phyloP scores from a whole-genome alignment of 2,329 filamentous ascomycete genomes.

The Stagonosporopsis cucurbitacearum region DNA sequence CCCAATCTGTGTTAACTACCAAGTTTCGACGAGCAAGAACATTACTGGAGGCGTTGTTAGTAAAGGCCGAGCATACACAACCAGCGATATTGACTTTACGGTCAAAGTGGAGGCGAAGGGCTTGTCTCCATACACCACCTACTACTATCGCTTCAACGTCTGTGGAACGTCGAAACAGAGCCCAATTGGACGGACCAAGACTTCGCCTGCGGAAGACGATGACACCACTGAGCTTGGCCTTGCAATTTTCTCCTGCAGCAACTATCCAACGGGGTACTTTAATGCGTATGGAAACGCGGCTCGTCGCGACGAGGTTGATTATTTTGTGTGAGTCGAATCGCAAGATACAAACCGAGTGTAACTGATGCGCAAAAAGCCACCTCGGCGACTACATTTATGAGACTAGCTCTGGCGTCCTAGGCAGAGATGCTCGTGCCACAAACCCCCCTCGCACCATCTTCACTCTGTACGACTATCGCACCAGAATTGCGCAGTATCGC shows the following conservation, averaged over 20 bases:
- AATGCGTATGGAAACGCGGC: slow-evolving; percentile 55
- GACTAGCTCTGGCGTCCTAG: slow-evolving; percentile 9
- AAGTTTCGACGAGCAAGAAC: slow-evolving; percentile 60
- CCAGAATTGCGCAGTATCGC: slow-evolving; percentile 50
- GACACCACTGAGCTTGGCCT: slow-evolving; percentile 65
- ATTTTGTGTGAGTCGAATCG: slow-evolving; percentile 32
- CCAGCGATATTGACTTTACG: slow-evolving; percentile 76
- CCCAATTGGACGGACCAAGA: slow-evolving; percentile 72
- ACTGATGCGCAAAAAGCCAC: slow-evolving; percentile 23
- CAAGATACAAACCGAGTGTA: background rate
- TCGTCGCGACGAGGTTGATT: slow-evolving; percentile 52
- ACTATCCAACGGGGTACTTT: slow-evolving; percentile 56
- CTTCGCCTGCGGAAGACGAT: slow-evolving; percentile 65
- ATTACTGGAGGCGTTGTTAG: slow-evolving; percentile 57
- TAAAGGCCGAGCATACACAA: slow-evolving; percentile 69
- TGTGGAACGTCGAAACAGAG: slow-evolving; percentile 68
- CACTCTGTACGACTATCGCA: slow-evolving; percentile 55
- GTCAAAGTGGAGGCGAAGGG: slow-evolving; percentile 72
- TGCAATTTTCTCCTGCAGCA: slow-evolving; percentile 74
- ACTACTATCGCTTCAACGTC: slow-evolving; percentile 74
- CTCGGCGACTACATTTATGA: slow-evolving; percentile 56
- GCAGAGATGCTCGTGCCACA: slow-evolving; percentile 14
- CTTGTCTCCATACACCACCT: slow-evolving; percentile 68
- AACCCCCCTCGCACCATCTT: slow-evolving; percentile 34
- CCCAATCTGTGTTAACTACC: slow-evolving; percentile 72